Percentiles rank a stretch among this genome's conserved stretches.
Conservation (phyloP, 768 basidiomycete genomes). For the Pluteus cervinus region DNA sequence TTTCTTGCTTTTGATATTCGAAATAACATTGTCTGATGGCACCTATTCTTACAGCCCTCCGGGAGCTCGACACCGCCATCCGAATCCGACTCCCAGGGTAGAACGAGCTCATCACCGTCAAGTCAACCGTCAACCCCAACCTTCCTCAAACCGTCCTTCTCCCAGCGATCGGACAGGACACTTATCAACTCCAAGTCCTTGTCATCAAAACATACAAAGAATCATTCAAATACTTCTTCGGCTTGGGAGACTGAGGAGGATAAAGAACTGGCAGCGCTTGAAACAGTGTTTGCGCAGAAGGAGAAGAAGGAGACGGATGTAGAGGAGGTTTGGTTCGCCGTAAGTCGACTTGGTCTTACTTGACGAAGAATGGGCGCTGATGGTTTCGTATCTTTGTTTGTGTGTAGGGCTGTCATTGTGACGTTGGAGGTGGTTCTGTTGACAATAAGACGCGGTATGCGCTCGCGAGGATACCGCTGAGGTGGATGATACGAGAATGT, state of each 20-base stretch:
- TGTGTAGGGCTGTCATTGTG: constrained; percentile 39
- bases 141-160: background rate
- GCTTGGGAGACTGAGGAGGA: constrained; percentile 18
- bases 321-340: constrained; percentile 69
- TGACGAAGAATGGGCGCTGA: background rate
- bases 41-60: too few relatives aligned
- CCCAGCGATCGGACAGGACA: background rate
- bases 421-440: constrained; percentile 55
- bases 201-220: background rate
- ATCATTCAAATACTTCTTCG: background rate
- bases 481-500: constrained; percentile 72
- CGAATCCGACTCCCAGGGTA: too few relatives aligned
- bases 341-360: constrained; percentile 15
- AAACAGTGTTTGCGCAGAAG: constrained; percentile 25
- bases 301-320: constrained; percentile 27
- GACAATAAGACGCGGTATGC: constrained; percentile 38
- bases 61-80: too few relatives aligned
- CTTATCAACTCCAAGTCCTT: background rate
- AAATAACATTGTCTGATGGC: too few relatives aligned
- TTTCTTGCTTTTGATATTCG: too few relatives aligned
- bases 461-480: constrained; percentile 49
- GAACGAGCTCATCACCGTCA: background rate
- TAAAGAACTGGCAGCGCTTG: constrained; percentile 19
- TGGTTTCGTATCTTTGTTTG: background rate
- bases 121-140: background rate